A percentile compares a stretch with the other conserved stretches of the same genome.
These are phyloP conservation scores for Drechslera avenae DNA, from an alignment of 2,329 filamentous ascomycete genomes.

Conservation along the genomic window DNA sequence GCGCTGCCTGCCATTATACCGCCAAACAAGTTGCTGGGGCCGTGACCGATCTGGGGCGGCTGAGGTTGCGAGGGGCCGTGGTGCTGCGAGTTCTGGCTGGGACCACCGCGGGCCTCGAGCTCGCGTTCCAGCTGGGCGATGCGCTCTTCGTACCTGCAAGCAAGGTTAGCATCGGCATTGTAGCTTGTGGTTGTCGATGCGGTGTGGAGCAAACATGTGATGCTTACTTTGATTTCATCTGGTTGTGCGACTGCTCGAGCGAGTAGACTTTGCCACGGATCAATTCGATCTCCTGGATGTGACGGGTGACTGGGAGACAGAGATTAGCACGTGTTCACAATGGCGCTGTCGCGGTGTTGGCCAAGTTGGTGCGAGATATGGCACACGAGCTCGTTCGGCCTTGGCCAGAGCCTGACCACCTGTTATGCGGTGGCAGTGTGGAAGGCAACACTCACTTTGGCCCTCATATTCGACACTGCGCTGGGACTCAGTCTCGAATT, in stretches of 20 bases:
- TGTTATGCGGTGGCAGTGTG: not conserved
- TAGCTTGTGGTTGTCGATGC: too few relatives aligned
- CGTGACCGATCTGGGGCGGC: constrained; percentile 84
- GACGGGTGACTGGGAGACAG: constrained; percentile 64
- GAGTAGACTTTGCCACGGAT: constrained; percentile 92
- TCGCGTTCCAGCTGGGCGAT: constrained; percentile 84
- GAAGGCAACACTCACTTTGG: constrained; percentile 75
- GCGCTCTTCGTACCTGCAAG: constrained; percentile 88
- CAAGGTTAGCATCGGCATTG: constrained; percentile 14
- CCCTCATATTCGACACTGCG: constrained; percentile 88
- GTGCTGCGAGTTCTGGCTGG: constrained; percentile 73
- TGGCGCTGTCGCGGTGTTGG: not conserved
- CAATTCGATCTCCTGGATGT: constrained; percentile 94
- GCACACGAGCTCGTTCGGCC: too few relatives aligned
- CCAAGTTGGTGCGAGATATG: too few relatives aligned
- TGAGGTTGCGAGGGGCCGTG: constrained; percentile 81
- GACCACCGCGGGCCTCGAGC: constrained; percentile 73
- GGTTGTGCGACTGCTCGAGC: constrained; percentile 87
- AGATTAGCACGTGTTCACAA: constrained; percentile 5
- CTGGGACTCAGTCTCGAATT: constrained; percentile 85
- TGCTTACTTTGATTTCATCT: constrained; percentile 87
- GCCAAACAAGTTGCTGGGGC: constrained; percentile 87
- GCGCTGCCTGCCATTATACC: constrained; percentile 91
- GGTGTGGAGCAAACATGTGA: not conserved
- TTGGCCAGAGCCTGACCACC: not conserved